phyloP scores from a whole-genome alignment of 208 protist genomes.

The Leptomonas pyrrhocoris region DNA sequence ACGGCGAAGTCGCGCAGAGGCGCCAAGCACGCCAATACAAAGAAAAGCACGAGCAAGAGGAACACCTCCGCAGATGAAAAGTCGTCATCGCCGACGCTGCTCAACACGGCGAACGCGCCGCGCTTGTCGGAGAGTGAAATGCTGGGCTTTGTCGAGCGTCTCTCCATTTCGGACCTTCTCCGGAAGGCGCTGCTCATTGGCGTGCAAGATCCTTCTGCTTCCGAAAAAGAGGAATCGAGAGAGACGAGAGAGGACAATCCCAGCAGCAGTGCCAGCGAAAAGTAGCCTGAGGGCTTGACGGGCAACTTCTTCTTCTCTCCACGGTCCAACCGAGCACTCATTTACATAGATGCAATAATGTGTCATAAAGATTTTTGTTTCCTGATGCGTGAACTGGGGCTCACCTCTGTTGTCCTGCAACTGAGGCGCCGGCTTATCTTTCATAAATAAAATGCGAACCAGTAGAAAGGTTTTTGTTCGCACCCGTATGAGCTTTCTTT shows the following conservation, averaged over 20 bases:
- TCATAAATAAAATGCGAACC: too few species aligned
- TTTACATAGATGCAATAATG: too few species aligned
- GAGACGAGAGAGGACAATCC: background rate
- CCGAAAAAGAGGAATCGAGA: background rate
- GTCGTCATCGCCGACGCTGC: background rate
- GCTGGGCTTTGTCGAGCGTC: slow-evolving; percentile 18
- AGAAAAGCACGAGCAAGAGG: background rate
- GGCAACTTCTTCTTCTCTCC: background rate
- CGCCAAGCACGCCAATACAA: background rate
- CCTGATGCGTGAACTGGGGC: background rate
- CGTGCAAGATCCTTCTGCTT: slow-evolving; percentile 1
- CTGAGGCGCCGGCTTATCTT: too few species aligned
- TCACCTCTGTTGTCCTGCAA: background rate
- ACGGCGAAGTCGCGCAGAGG: background rate
- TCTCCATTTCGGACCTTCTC: slow-evolving; percentile 30
- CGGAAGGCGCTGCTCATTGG: slow-evolving; percentile 31
- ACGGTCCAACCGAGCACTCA: background rate
- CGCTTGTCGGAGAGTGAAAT: slow-evolving; percentile 24
- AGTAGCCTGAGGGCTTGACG: background rate
- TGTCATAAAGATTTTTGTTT: background rate
- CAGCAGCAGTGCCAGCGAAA: background rate
- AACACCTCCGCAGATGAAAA: background rate
- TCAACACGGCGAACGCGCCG: background rate
- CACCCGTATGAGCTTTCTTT: too few species aligned
- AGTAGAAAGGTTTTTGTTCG: too few species aligned